Evolutionary conservation across 495 filamentous ascomycete species (phyloP).

Genomic region (Cudoniella acicularis): DNA sequence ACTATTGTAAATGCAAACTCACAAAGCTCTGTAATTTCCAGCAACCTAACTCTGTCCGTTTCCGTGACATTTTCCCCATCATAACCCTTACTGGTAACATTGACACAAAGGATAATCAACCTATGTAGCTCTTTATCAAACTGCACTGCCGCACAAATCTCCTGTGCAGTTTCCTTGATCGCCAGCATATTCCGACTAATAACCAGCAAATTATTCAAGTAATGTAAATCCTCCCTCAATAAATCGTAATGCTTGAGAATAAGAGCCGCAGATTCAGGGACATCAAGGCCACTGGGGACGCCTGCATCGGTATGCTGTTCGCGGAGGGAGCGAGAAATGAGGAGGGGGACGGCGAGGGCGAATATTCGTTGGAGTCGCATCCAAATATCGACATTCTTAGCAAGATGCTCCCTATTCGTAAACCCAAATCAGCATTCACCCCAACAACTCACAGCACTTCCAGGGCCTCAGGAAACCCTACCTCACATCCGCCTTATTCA

Average conservation of each 20-base stretch:
- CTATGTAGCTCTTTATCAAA: conserved; percentile 83
- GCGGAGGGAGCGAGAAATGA: conserved; percentile 58
- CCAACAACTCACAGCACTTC: neutral
- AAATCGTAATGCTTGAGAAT: conserved; percentile 73
- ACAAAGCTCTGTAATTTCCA: conserved; percentile 54
- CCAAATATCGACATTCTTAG: conserved; percentile 63
- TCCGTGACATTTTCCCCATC: conserved; percentile 82
- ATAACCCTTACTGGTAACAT: conserved; percentile 84
- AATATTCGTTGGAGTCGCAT: conserved; percentile 61
- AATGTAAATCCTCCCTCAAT: conserved; percentile 76
- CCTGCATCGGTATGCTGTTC: conserved; percentile 27
- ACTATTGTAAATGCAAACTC: conserved; percentile 18
- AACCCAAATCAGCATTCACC: conserved; percentile 18
- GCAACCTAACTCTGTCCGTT: conserved; percentile 39
- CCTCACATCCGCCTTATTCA: conserved; percentile 56
- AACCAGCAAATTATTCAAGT: conserved; percentile 78
- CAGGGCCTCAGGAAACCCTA: conserved; percentile 20
- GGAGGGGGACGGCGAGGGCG: conserved; percentile 54
- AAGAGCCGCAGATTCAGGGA: conserved; percentile 59
- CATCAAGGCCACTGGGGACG: conserved; percentile 36
- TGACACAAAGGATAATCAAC: conserved; percentile 76
- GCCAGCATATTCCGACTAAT: conserved; percentile 83
- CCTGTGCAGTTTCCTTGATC: conserved; percentile 76
- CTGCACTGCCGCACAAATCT: conserved; percentile 72
- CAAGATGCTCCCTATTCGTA: conserved; percentile 52